These are phyloP conservation scores for Pseudofabraea citricarpa DNA, from an alignment of 2,329 filamentous ascomycete genomes.

Conservation along the genomic window DNA sequence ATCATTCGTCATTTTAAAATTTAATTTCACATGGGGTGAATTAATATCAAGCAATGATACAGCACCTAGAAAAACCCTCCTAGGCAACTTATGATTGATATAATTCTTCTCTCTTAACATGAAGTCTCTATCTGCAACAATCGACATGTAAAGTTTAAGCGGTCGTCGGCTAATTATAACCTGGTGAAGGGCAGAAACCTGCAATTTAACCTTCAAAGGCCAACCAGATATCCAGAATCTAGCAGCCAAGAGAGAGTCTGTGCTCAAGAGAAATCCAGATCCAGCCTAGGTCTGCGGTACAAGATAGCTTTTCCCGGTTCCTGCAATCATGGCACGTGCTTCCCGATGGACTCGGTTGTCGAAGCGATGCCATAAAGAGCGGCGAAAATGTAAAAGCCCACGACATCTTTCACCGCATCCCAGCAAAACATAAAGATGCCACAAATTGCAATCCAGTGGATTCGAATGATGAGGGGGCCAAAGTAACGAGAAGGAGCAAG, in stretches of 20 bases:
- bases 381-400: slow-evolving; percentile 41
- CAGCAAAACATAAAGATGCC: slow-evolving; percentile 34
- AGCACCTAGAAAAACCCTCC: no score
- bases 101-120: no score
- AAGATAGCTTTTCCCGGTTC: neutral
- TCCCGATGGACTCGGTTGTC: slow-evolving; percentile 24
- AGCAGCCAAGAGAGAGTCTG: neutral
- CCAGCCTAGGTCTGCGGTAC: neutral
- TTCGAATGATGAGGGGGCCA: slow-evolving; percentile 40
- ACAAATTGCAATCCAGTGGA: slow-evolving; percentile 33
- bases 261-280: neutral
- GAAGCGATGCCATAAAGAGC: slow-evolving; percentile 42
- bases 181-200: no score
- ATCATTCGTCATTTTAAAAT: no score
- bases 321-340: neutral
- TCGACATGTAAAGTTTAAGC: no score
- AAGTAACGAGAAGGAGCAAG: slow-evolving; percentile 9
- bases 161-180: no score
- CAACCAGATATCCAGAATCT: neutral
- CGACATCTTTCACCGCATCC: slow-evolving; percentile 35
- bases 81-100: no score
- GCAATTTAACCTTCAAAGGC: neutral
- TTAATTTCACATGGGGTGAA: no score
- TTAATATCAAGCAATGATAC: no score
- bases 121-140: no score